Conservation (phyloP, 257 asterid species). For the Salvia splendens region DNA sequence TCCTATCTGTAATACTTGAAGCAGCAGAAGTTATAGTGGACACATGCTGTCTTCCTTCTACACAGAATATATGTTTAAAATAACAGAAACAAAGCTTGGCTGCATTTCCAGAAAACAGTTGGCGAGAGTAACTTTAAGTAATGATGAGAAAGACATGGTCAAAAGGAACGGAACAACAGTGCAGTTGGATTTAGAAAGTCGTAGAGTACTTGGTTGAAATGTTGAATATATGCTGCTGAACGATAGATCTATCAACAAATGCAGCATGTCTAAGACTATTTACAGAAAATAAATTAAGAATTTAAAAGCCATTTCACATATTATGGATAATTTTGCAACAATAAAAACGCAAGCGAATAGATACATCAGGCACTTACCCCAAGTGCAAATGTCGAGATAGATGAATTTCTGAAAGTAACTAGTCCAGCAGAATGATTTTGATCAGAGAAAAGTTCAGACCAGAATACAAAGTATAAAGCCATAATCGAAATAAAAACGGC, state of each 20-base stretch:
- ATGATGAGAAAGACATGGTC: not conserved
- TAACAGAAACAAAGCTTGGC: not conserved
- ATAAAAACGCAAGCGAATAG: conserved; percentile 2
- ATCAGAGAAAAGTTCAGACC: conserved; percentile 83
- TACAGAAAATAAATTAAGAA: not conserved
- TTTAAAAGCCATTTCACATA: not conserved
- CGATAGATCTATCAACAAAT: not conserved
- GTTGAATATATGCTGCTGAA: not conserved
- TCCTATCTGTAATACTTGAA: not conserved
- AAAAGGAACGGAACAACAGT: not conserved
- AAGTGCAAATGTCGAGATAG: conserved; percentile 70
- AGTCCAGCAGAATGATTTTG: conserved; percentile 51
- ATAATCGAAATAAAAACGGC: conserved; percentile 74
- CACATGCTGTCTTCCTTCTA: conserved; percentile 15
- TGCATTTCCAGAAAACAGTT: not conserved
- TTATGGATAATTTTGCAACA: not conserved
- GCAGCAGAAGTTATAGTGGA: not conserved
- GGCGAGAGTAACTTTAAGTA: not conserved
- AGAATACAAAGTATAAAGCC: conserved; percentile 83
- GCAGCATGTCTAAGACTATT: conserved; percentile 10
- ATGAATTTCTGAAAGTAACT: conserved; percentile 68
- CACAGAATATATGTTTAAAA: not conserved
- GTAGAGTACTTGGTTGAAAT: not conserved
- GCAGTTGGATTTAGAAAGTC: not conserved
- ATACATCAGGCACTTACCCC: conserved; percentile 61